Base-by-base conservation (phyloP, 495 filamentous ascomycete species). In the Aspergillus sclerotioniger region DNA sequence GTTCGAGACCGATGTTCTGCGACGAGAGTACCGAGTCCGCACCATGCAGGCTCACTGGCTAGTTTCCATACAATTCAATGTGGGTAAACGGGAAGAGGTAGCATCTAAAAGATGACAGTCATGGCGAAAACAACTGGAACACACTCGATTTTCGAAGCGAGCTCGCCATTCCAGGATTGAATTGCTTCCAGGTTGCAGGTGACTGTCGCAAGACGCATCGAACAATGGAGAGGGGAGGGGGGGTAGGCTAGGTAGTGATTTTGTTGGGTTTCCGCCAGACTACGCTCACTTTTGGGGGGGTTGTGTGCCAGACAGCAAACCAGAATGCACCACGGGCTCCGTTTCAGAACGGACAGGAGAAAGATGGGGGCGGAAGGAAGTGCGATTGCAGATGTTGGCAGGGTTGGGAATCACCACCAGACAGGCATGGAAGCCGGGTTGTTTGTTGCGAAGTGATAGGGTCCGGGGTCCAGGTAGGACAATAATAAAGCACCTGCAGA, bases 121-220 rank as follows among this genome's bases (percentile, higher is more conserved):
- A 73, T 71, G 48, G 65, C 61, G 63, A 65, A 68, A 73, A 63
- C 48, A 54, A 48, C 62, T 51, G 53, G 54, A 29, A 25, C 20
- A 67, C 62, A 73, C 62, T 62, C 53, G 46, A 56, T 63, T 49
- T 60, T 60, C 43, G 54, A 63, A 62, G 62, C 65, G 69, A 65
- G 53, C 67, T 64, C 58, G 61, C 61, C 63, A 72, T 72, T 56
- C 67, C 67, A 67, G 64, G 67, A 60, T 64, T 58, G 63, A 66
- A 60, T 64, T 58, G 63, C 67, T 70, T 67, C 68, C 59, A 58
- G 64, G 69, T 71, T 63, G 63, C 58, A 70, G 63, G 62, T 57
- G 55, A 60, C 9, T 25, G 45, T 57, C 62, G 61, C 53, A 64
- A 63, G 51, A 51, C 58, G 62, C 53, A 63, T 68, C 44, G 56